Evolutionary conservation across 192 early-diverging fungal genomes (phyloP), one percentile per base, ranked within the genome.

Genomic region (Pilaira anomala): DNA sequence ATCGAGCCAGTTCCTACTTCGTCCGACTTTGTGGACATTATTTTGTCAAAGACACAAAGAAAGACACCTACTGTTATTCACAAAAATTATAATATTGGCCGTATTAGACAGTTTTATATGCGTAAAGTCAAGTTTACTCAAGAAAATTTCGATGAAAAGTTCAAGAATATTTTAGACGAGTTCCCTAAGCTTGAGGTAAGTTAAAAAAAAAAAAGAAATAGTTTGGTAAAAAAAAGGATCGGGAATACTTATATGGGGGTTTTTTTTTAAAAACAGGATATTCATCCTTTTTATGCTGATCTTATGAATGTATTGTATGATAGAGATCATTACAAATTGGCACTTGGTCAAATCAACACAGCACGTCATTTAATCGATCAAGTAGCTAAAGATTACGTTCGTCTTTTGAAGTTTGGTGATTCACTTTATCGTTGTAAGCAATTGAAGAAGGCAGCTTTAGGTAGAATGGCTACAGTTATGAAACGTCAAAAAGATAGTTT

Each of bases 221-320:
- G 33, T 0, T 5, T 9, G 11, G 0, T 5, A 36, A 9, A 36
- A 6, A 36, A 6, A 6, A 36, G 11, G 33, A 7, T 3, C 3
- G 7, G 7, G 30, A 33, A 36, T 9, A 36, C 33, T 36, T 5
- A 36, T 9, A 9, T 33, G 7, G 11, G 11, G 33, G 11, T 36
- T 9, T 30, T n/a, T 0, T 14, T 8, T 21, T 22, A 53, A 22
- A 41, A 45, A 9, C 75, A 92, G 90, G 89, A 98, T 79, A 97
- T 99, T 72, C 98, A 99, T 71, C 98, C 98, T 42, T 99, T 99
- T 80, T 99, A 99, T 76, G 84, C 98, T 14, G 98, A 99, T 75
- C 81, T 99, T 69, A 98, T 99, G 95, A 99, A 99, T 83, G 97
- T 99, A 25, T 87, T 99, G 57, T 99, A 99, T 81, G 98, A 99